Conservation (phyloP, 163 green algal genomes). For the Smithsoniella earleae region DNA sequence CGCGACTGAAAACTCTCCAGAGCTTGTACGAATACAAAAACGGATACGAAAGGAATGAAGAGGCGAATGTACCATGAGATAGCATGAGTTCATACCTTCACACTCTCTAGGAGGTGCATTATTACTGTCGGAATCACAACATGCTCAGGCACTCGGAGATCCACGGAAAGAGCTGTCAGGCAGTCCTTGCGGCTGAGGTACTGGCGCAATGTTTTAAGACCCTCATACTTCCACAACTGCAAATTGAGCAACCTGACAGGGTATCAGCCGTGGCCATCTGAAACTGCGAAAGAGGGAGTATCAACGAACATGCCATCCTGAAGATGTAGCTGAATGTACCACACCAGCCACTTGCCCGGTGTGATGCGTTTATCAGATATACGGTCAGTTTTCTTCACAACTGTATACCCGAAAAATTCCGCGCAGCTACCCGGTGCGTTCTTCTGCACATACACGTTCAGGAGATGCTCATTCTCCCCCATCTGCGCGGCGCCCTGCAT, state of each 20-base stretch:
- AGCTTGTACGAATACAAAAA: no score
- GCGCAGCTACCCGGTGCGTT: conserved; percentile 53
- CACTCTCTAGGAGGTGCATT: conserved; percentile 61
- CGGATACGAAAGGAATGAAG: no score
- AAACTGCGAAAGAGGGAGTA: no score
- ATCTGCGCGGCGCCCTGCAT: conserved; percentile 65
- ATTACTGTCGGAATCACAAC: conserved; percentile 63
- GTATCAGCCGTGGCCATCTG: not conserved
- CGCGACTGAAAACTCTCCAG: no score
- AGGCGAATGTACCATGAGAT: no score
- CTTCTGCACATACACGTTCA: conserved; percentile 70
- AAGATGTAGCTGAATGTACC: no score
- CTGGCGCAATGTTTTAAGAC: conserved; percentile 66
- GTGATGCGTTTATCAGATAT: conserved; percentile 43
- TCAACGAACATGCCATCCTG: no score
- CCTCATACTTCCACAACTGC: conserved; percentile 81
- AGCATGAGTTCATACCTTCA: conserved; percentile 44
- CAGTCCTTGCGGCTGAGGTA: conserved; percentile 72
- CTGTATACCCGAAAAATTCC: conserved; percentile 66
- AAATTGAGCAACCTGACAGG: not conserved
- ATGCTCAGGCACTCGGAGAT: conserved; percentile 51
- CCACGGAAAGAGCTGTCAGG: conserved; percentile 50
- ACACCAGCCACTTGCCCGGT: conserved; percentile 72
- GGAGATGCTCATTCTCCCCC: conserved; percentile 70
- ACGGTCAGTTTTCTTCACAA: conserved; percentile 13